Percentiles rank a stretch among this genome's conserved stretches.
These are phyloP conservation scores for Colletotrichum sp. DNA, from an alignment of 2,329 filamentous ascomycete genomes.

Conservation along the genomic window DNA sequence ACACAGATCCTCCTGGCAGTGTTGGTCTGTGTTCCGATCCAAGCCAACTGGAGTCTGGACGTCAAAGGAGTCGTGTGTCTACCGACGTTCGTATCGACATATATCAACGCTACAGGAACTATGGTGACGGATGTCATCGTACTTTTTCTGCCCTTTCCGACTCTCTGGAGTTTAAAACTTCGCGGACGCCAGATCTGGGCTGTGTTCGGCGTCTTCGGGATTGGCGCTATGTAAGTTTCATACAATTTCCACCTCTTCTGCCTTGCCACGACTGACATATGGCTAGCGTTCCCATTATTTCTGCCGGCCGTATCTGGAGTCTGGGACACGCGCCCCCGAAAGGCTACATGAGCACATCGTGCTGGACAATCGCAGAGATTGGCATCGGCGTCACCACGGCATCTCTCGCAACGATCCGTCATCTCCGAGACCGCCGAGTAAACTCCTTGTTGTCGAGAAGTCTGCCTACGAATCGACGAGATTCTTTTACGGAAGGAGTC, in stretches of 20 bases:
- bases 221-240: neutral
- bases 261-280: neutral
- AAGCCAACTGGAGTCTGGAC: neutral
- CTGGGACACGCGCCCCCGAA: neutral
- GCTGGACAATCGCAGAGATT: neutral
- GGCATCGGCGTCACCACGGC: neutral
- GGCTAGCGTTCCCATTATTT: neutral
- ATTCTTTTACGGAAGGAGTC: neutral
- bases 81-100: neutral
- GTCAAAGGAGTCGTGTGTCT: neutral
- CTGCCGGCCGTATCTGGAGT: neutral
- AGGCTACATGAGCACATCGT: slow-evolving; percentile 2
- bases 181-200: neutral
- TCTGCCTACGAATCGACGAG: neutral
- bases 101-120: neutral
- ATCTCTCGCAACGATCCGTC: neutral
- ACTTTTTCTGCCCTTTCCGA: slow-evolving; percentile 8
- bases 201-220: neutral
- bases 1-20: neutral
- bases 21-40: neutral
- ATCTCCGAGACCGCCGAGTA: neutral
- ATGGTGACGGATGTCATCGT: slow-evolving; percentile 8
- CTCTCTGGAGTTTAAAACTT: neutral
- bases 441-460: neutral
- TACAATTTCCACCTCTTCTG: neutral